phyloP scores from a whole-genome alignment of 352 stramenopile genomes.

The Phytophthora aleatoria region DNA sequence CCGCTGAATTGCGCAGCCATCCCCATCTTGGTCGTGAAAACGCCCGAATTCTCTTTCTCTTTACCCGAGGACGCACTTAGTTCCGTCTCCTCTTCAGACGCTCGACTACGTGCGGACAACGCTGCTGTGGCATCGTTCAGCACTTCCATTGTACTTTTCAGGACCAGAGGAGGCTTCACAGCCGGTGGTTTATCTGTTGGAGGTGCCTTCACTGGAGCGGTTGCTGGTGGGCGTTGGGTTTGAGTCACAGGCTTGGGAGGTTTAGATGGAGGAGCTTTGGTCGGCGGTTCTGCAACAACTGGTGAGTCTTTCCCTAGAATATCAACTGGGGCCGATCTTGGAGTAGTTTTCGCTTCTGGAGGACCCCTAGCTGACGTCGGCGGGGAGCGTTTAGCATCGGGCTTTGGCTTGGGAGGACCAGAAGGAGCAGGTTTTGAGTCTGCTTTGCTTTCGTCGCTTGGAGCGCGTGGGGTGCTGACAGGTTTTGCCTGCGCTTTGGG shows the following conservation, averaged over 20 bases:
- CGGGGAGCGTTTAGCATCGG: conserved; percentile 37
- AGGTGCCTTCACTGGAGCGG: conserved; percentile 20
- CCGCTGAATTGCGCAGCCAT: conserved; percentile 65
- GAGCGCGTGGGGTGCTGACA: conserved; percentile 10
- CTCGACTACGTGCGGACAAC: conserved; percentile 37
- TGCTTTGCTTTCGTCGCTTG: conserved; percentile 25
- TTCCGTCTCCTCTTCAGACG: conserved; percentile 27
- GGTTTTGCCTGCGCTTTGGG: conserved; percentile 32
- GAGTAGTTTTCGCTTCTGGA: conserved; percentile 34
- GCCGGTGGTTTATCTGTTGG: conserved; percentile 28
- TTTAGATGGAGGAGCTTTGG: conserved; percentile 7
- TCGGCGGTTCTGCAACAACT: neutral
- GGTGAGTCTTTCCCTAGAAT: conserved; percentile 44
- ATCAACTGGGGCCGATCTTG: conserved; percentile 46
- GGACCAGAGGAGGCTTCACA: conserved; percentile 37
- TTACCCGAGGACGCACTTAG: conserved; percentile 9
- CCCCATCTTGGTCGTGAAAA: conserved; percentile 43
- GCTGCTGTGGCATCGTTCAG: conserved; percentile 62
- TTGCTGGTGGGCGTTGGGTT: conserved; percentile 11
- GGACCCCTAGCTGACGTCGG: conserved; percentile 21
- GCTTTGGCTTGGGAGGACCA: conserved; percentile 21
- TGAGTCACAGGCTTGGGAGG: conserved; percentile 25
- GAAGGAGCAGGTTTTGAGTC: conserved; percentile 13
- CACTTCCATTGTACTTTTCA: conserved; percentile 78
- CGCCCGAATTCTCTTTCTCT: conserved; percentile 18